Percentiles rank a stretch among this genome's conserved stretches.
Evolutionary conservation across 441 rosid genomes (phyloP).

Genomic region (Adansonia rubrostipa): DNA sequence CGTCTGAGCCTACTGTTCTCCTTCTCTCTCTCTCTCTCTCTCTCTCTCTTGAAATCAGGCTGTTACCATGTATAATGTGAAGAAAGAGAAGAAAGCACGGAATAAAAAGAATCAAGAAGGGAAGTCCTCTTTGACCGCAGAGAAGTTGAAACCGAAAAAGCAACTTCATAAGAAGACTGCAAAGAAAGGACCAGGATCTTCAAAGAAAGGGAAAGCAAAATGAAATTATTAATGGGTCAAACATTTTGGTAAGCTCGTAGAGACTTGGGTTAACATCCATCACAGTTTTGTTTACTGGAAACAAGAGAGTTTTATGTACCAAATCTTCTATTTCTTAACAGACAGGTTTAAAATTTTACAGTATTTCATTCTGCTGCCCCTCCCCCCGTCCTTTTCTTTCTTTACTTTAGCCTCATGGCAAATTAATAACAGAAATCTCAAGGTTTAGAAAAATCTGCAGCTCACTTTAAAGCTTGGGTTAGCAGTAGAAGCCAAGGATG

Average conservation of each 20-base stretch:
- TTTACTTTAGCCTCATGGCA: neutral
- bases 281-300: neutral
- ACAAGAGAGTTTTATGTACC: neutral
- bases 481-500: neutral
- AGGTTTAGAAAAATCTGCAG: neutral
- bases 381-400: neutral
- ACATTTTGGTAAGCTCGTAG: slow-evolving; percentile 4
- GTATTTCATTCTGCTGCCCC: neutral
- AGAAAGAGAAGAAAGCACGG: slow-evolving; percentile 62
- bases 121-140: slow-evolving; percentile 46
- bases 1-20: neutral
- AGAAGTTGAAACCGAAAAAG: slow-evolving; percentile 71
- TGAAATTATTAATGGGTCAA: slow-evolving; percentile 22
- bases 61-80: slow-evolving; percentile 70
- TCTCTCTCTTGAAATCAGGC: slow-evolving; percentile 49
- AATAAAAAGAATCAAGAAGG: slow-evolving; percentile 35
- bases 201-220: slow-evolving; percentile 49
- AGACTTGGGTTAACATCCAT: neutral
- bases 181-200: slow-evolving; percentile 41
- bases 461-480: neutral
- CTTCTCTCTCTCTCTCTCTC: too few relatives aligned
- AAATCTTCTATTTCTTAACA: neutral
- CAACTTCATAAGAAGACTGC: slow-evolving; percentile 49
- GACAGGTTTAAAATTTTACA: neutral
- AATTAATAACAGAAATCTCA: neutral